Base-by-base conservation (phyloP, 1,139 yeast genomes). In the Debaryomycetaceae sp. region DNA sequence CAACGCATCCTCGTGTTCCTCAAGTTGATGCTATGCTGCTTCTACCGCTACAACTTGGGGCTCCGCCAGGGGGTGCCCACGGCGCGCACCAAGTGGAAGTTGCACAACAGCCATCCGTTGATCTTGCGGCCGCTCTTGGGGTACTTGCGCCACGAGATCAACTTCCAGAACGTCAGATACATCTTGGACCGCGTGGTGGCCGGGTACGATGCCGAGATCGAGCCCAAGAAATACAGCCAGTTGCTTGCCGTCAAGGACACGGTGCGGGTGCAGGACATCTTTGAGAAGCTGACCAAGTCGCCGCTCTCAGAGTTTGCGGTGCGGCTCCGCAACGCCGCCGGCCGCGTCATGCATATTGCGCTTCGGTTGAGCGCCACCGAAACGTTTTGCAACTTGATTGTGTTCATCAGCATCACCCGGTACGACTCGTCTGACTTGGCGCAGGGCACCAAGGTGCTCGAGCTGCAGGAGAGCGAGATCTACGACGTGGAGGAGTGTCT, bases 71-170 rank as follows among this genome's bases (percentile, higher is more conserved):
- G 62, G 17, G 61, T 53, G 37, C 74, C 78, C 9, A 65, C 78
- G 0, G 59, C 70, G 17, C 51, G 68, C 36, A 65, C 79, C 30
- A 64, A 75, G 50, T 69, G 66, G 78, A 70, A 64, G 56, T 68
- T 63, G 58, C 41, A 45, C 35, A 61, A 67, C 34, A 62, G 66
- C 25, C 75, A 64, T 31, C 72, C 78, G 2, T 54, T 75, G 34
- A 63, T 81, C 16, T 57, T 81, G 30, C 58, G 84, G 29, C 91
- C 94, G 1, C 53, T 83, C 23, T 62, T 83, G 18, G 86, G 88
- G 3, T 81, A 78, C 42, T 68, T 79, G 34, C 72, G 77, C 35
- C 93, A 83, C 45, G 78, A 78, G 41, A 56, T 67, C 31, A 61
- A 71, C 28, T 50, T 78, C 23, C 51, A 56, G 23, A 58, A 69